Conservation (phyloP, 768 basidiomycete species). For the Phylloporus sp. region DNA sequence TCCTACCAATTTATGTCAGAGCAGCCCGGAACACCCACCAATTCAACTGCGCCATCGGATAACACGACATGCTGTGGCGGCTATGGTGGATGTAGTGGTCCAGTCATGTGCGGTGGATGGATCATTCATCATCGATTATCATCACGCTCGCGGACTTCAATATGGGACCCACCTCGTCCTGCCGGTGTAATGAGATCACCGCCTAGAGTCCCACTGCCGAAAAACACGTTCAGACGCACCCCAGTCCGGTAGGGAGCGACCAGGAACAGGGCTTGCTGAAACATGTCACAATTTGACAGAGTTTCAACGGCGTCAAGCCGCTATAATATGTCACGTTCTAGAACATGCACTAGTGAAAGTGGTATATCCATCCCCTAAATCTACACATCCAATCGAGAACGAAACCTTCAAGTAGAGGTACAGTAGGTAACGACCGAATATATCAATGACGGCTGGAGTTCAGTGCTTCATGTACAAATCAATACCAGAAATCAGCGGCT, state of each 20-base stretch:
- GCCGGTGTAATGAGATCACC: too few species aligned
- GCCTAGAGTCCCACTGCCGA: too few species aligned
- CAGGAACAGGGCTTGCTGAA: neutral
- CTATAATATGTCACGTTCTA: too few species aligned
- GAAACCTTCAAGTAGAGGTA: conserved; percentile 7
- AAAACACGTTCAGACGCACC: too few species aligned
- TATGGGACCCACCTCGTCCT: too few species aligned
- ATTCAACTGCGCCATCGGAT: too few species aligned
- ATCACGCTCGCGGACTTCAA: neutral
- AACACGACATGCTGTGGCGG: too few species aligned
- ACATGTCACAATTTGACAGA: neutral
- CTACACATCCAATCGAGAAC: conserved; percentile 3
- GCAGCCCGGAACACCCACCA: too few species aligned
- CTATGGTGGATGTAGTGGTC: too few species aligned
- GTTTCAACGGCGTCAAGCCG: conserved; percentile 12
- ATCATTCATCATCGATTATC: neutral
- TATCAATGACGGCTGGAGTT: neutral
- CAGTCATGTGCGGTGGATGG: too few species aligned
- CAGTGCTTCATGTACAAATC: conserved; percentile 7
- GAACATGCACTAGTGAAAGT: neutral
- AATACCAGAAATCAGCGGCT: neutral
- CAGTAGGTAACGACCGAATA: conserved; percentile 5
- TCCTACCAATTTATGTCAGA: neutral
- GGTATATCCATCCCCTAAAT: neutral
- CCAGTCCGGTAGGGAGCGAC: neutral